Percentiles rank a stretch among this genome's conserved stretches.
phyloP scores from a whole-genome alignment of 768 basidiomycete species.

The Phaffia australis region DNA sequence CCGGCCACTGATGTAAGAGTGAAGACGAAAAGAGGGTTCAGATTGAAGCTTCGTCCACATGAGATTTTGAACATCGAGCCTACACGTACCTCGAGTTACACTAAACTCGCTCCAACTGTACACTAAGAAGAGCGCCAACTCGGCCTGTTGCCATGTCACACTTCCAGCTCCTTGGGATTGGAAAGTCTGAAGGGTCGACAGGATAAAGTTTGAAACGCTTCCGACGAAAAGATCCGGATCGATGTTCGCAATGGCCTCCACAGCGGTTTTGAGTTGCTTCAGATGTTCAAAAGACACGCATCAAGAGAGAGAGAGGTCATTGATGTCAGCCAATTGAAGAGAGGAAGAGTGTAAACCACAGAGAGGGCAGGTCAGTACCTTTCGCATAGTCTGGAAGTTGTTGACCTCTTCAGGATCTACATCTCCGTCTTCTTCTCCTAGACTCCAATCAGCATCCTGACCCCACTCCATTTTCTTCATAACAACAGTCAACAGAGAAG shows the following conservation, averaged over 20 bases:
- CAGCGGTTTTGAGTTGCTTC: slow-evolving; percentile 65
- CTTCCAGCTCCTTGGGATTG: slow-evolving; percentile 45
- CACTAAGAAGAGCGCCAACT: slow-evolving; percentile 83
- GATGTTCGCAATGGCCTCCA: slow-evolving; percentile 75
- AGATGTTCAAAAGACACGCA: background rate
- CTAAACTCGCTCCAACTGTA: slow-evolving; percentile 80
- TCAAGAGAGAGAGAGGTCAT: background rate
- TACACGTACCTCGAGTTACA: slow-evolving; percentile 57
- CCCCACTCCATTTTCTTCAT: slow-evolving; percentile 87
- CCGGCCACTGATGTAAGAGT: slow-evolving; percentile 54
- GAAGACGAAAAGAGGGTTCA: slow-evolving; percentile 39
- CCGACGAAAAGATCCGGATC: slow-evolving; percentile 75
- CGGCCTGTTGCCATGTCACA: slow-evolving; percentile 83
- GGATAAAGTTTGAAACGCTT: slow-evolving; percentile 59
- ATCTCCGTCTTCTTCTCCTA: slow-evolving; percentile 50
- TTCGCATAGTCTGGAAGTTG: slow-evolving; percentile 74
- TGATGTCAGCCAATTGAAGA: background rate
- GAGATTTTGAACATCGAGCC: background rate
- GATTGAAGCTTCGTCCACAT: background rate
- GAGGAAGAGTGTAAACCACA: background rate
- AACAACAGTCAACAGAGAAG: slow-evolving; percentile 62
- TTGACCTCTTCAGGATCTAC: slow-evolving; percentile 77
- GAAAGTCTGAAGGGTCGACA: slow-evolving; percentile 63
- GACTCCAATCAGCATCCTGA: slow-evolving; percentile 50
- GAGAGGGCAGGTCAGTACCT: slow-evolving; percentile 43